Evolutionary conservation across 352 stramenopile genomes (phyloP), one percentile per base, ranked within the genome.

Genomic region (Peronosclerospora sorghi): DNA sequence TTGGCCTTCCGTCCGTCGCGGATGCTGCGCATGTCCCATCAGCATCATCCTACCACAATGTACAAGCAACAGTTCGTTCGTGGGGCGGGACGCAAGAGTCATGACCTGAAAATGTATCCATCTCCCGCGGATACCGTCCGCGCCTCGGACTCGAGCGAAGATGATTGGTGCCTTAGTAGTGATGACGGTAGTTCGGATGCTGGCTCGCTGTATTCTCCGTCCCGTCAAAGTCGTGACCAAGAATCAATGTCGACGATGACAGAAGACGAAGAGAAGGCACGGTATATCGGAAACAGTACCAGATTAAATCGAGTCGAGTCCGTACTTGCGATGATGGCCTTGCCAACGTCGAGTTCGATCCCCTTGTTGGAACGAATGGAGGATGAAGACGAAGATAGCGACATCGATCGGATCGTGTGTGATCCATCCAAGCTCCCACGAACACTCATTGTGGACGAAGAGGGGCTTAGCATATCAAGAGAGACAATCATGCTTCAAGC

Each of bases 371-470:
- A 77, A 45, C 17, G 37, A 14, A 45, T 54, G 34, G 59, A 66
- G 2, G 56, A 35, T 26, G 65, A 76, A 29, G 62, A 81, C 24
- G 65, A 69, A 34, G 61, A 79, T 38, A 57, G 81, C 27, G 73
- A 81, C 19, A 65, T 82, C 20, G 73, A 83, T 47, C 54, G 50
- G 15, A 86, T 86, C 45, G 51, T 82, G 13, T 77, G 66, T 46
- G 68, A 82, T 46, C 69, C 58, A 32, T 56, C 57, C 32, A 62
- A 57, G 3, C 60, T 84, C 17, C 64, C 67, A 28, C 67, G 68
- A 19, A 82, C 68, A 19, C 70, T 80, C 10, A 65, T 86, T 37
- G 67, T 84, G 45, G 74, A 86, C 41, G 74, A 86, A 32, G 53
- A 84, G 34, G 72, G 72, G 41, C 73, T 81, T 46, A 64, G 65